phyloP scores from a whole-genome alignment of 108 stramenopile genomes.

The Tribonema minus region DNA sequence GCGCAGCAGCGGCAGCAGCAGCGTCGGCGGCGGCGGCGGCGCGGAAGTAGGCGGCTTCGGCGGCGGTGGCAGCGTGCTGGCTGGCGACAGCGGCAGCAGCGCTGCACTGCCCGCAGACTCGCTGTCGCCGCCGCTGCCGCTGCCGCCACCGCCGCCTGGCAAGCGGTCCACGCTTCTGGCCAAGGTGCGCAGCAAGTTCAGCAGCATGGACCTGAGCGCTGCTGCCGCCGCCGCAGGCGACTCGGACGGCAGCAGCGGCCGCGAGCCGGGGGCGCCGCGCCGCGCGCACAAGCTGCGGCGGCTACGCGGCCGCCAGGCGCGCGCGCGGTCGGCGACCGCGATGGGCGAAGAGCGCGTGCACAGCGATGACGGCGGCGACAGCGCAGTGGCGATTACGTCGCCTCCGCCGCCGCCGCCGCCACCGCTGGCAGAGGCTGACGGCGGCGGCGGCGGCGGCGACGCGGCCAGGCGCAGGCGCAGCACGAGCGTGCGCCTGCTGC shows the following conservation, averaged over 20 bases:
- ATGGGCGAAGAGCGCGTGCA: neutral
- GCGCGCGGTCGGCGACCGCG: conserved; percentile 2
- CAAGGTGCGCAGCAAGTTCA: too few species aligned
- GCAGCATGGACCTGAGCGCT: too few species aligned
- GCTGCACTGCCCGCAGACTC: too few species aligned
- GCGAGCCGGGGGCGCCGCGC: too few species aligned
- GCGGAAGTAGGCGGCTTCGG: neutral
- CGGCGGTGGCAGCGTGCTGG: neutral
- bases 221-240: too few species aligned
- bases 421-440: neutral
- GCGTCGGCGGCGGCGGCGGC: neutral
- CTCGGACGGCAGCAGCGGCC: neutral
- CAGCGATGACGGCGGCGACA: neutral
- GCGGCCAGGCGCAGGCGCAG: neutral
- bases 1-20: neutral
- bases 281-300: neutral
- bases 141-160: too few species aligned
- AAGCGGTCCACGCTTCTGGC: too few species aligned
- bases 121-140: too few species aligned
- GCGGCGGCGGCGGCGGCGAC: neutral
- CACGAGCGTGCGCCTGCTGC: neutral
- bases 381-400: too few species aligned
- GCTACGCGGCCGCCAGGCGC: neutral
- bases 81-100: too few species aligned
- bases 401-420: too few species aligned